Evolutionary conservation across 2,329 filamentous ascomycete genomes (phyloP).

Genomic region (Xylogone sp.): DNA sequence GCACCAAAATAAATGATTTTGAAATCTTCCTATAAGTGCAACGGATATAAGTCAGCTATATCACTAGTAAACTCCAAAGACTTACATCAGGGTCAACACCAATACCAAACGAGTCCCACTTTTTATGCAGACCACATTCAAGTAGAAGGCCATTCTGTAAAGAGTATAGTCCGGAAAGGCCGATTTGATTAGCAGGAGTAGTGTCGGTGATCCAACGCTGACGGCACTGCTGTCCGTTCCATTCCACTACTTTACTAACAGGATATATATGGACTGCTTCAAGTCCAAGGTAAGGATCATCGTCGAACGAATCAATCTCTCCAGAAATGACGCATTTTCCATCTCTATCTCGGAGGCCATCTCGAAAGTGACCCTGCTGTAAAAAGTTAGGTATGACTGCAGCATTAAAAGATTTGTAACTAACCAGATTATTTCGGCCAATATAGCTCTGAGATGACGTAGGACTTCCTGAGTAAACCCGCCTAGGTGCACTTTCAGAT

Average conservation of each 20-base stretch:
- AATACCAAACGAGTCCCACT: slow-evolving; percentile 20
- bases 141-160: slow-evolving; percentile 26
- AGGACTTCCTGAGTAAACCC: background rate
- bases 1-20: slow-evolving; percentile 20
- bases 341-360: slow-evolving; percentile 18
- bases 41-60: background rate
- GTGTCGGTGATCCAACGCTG: slow-evolving; percentile 9
- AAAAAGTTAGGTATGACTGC: background rate
- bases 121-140: slow-evolving; percentile 10
- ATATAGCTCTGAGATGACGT: background rate
- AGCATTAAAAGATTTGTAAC: background rate
- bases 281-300: slow-evolving; percentile 18
- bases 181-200: slow-evolving; percentile 5
- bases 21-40: slow-evolving; percentile 19
- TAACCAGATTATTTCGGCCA: background rate
- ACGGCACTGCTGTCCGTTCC: slow-evolving; percentile 15
- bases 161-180: slow-evolving; percentile 17
- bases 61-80: slow-evolving; percentile 3
- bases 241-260: slow-evolving; percentile 16
- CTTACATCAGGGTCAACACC: slow-evolving; percentile 23
- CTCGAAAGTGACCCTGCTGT: slow-evolving; percentile 10
- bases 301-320: background rate
- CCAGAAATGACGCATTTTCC: slow-evolving; percentile 13
- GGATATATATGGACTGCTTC: slow-evolving; percentile 25
- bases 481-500: background rate